phyloP scores from a whole-genome alignment of 257 asterid species.

The Rauvolfia tetraphylla region DNA sequence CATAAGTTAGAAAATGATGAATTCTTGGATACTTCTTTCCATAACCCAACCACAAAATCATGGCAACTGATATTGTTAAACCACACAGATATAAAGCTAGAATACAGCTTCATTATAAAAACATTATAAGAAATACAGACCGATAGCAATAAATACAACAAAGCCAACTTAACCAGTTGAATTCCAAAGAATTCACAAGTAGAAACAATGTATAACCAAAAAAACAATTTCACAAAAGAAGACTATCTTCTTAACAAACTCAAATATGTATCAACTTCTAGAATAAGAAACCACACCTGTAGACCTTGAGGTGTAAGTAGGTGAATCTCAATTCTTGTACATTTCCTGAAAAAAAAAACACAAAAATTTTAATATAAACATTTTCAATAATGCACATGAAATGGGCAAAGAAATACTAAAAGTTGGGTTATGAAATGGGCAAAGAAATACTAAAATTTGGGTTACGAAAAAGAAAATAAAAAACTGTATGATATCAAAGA shows the following conservation, averaged over 20 bases:
- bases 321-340: slow-evolving; percentile 91
- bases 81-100: not conserved
- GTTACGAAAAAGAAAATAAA: not conserved
- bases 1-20: too few relatives aligned
- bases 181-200: not conserved
- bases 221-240: slow-evolving; percentile 1
- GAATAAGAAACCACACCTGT: slow-evolving; percentile 49
- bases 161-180: not conserved
- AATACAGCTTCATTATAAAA: not conserved
- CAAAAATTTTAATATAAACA: not conserved
- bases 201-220: not conserved
- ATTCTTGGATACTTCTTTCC: not conserved
- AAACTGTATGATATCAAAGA: not conserved
- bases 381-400: slow-evolving; percentile 7
- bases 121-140: not conserved
- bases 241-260: not conserved
- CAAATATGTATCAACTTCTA: not conserved
- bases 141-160: not conserved
- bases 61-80: not conserved
- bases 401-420: not conserved
- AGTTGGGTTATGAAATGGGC: not conserved
- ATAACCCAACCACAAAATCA: not conserved
- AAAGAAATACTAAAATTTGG: not conserved
- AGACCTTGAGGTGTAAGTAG: slow-evolving; percentile 80
- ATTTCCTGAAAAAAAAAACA: slow-evolving; percentile 50